Percentiles rank a stretch among this genome's conserved stretches.
phyloP scores from a whole-genome alignment of 2,329 filamentous ascomycete genomes.

The Stachybotrys chlorohalonatus region DNA sequence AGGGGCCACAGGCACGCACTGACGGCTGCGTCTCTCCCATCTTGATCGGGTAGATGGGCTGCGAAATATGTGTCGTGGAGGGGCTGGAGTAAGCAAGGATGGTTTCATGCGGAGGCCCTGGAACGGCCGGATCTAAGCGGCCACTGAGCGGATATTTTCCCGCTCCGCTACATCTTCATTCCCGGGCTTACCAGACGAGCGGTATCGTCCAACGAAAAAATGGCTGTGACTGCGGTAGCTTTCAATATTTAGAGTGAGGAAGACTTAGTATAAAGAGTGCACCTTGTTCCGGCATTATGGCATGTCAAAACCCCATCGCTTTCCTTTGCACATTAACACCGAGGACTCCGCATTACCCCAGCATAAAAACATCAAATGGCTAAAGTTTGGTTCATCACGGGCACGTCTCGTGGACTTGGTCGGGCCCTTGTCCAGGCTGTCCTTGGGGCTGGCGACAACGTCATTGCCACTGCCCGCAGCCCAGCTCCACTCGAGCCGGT shows the following conservation, averaged over 20 bases:
- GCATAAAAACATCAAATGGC: conserved; percentile 8
- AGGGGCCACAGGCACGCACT: conserved; percentile 5
- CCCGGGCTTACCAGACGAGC: too few species aligned
- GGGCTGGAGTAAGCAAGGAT: not conserved
- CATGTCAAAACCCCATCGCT: too few species aligned
- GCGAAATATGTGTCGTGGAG: too few species aligned
- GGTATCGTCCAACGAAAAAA: too few species aligned
- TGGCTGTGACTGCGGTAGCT: too few species aligned
- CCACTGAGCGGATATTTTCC: not conserved
- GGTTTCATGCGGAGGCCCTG: not conserved
- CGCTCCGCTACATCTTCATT: not conserved
- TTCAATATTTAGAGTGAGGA: too few species aligned
- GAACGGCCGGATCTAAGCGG: not conserved
- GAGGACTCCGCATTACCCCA: too few species aligned
- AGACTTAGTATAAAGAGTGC: too few species aligned
- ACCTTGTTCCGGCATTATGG: too few species aligned
- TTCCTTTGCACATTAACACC: too few species aligned
- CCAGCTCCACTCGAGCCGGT: conserved; percentile 22
- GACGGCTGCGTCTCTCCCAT: not conserved
- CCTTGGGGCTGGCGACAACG: conserved; percentile 28
- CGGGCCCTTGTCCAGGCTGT: conserved; percentile 27
- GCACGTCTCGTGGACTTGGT: conserved; percentile 38
- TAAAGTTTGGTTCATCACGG: conserved; percentile 37
- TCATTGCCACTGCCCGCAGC: conserved; percentile 35
- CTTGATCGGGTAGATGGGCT: not conserved